Evolutionary conservation across 495 filamentous ascomycete species (phyloP), one percentile per base, ranked within the genome.

Genomic region (Chaetomidium leptoderma): DNA sequence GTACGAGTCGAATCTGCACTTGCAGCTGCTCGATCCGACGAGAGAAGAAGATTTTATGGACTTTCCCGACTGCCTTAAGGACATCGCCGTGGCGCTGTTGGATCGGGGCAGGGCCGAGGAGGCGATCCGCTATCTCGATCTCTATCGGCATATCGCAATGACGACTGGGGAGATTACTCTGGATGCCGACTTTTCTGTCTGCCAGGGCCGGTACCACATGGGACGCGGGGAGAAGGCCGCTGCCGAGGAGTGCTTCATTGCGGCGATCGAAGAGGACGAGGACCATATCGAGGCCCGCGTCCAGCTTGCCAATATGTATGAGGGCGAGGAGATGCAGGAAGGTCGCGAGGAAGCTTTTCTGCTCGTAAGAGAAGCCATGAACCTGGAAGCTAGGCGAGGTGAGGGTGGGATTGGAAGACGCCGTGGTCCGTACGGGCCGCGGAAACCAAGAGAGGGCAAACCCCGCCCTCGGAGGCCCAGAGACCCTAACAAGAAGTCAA

Each of bases 301-400:
- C 14, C 77, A 86, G 59, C 76, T 97, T 16, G 90, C 87, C 9
- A 88, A 85, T 61, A 81, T 96, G 65, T 95, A 90, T 65, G 88
- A 93, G 65, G 79, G 79, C 19, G 78, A 82, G 26, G 80, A 81
- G 45, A 81, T 85, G 72, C 79, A 78, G 19, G 83, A 88, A 27
- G 69, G 69, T 10, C 63, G 67, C 14, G 69, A 71, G 55, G 80
- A 91, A 61, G 91, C 91, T 0, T 80, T 88, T 55, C 81, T 86
- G 36, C 83, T 85, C 36, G 83, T 89, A 50, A 84, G 86, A 47
- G 85, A 93, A 67, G 84, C 88, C 7, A 78, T 92, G 54, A 70
- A 80, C 29, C 71, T 92, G n/a, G 69, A 72, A 65, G 71, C 65
- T 45, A 67, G 48, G 56, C 74, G 74, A 57, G 70, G 76, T 60